Percentiles rank a stretch among this genome's conserved stretches.
These are phyloP conservation scores for Botrytis fabae DNA, from an alignment of 2,329 filamentous ascomycete genomes.

Conservation along the genomic window DNA sequence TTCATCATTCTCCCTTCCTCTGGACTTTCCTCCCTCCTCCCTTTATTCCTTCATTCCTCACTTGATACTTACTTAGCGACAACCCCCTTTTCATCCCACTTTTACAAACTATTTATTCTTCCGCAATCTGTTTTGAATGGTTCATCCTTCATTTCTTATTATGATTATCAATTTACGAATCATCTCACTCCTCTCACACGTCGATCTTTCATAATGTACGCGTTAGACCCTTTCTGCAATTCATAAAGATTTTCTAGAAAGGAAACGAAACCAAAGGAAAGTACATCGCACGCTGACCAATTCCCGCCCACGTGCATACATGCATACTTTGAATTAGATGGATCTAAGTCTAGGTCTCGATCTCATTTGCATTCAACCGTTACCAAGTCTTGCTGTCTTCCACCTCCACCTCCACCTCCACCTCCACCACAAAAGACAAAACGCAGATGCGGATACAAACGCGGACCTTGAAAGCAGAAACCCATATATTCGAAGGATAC, in stretches of 20 bases:
- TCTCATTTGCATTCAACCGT: not conserved
- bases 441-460: not conserved
- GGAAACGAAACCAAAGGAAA: not conserved
- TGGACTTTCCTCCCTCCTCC: not conserved
- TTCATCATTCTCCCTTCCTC: too few species aligned
- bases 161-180: not conserved
- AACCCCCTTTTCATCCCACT: not conserved
- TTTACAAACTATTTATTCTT: not conserved
- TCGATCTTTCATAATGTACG: not conserved
- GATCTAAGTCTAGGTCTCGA: not conserved
- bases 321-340: not conserved
- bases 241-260: not conserved
- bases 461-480: not conserved
- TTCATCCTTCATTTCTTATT: not conserved
- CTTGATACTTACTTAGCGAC: not conserved
- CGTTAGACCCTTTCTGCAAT: not conserved
- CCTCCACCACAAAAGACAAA: not conserved
- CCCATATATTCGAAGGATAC: not conserved
- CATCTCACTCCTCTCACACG: not conserved
- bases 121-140: too few species aligned
- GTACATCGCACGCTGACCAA: not conserved
- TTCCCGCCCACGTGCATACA: not conserved
- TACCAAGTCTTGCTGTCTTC: not conserved
- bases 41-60: too few species aligned
- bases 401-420: not conserved